Conservation (phyloP, 192 early-diverging fungal species). For the Linnemannia hyalina region DNA sequence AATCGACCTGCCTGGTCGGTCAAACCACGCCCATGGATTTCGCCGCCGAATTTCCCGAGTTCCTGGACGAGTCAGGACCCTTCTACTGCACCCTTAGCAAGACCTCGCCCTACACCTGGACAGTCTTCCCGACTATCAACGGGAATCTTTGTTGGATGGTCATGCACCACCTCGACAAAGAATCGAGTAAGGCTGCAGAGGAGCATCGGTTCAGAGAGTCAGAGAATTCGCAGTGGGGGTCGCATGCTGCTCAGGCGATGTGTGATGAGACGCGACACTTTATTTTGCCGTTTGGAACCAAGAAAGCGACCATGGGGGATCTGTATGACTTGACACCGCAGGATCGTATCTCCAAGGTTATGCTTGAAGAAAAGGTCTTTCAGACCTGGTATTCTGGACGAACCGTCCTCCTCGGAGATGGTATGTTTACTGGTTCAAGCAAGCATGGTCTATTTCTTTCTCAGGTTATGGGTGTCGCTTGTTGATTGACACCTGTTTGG, state of each 20-base stretch:
- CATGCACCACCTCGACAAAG: conserved; percentile 17
- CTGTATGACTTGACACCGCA: not conserved
- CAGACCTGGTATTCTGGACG: conserved; percentile 22
- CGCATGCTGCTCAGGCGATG: not conserved
- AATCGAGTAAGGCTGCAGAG: not conserved
- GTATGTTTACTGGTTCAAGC: not conserved
- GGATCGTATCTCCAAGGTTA: conserved; percentile 4
- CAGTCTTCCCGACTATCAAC: not conserved
- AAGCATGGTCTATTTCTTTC: no score
- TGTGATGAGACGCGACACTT: not conserved
- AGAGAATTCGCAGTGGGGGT: conserved; percentile 23
- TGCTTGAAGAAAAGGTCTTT: conserved; percentile 18
- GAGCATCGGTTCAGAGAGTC: not conserved
- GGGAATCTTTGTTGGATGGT: conserved; percentile 19
- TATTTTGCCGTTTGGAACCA: not conserved
- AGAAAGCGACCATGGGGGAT: conserved; percentile 5
- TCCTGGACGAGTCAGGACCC: not conserved
- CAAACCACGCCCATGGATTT: conserved; percentile 18
- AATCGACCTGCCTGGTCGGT: conserved; percentile 14
- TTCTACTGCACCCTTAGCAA: not conserved
- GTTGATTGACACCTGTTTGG: no score
- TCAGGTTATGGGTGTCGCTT: no score
- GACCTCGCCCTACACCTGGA: not conserved
- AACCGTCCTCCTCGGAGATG: conserved; percentile 13
- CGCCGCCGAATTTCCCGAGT: not conserved